phyloP scores from a whole-genome alignment of 31 red algal species.

The Porphyra umbilicalis region DNA sequence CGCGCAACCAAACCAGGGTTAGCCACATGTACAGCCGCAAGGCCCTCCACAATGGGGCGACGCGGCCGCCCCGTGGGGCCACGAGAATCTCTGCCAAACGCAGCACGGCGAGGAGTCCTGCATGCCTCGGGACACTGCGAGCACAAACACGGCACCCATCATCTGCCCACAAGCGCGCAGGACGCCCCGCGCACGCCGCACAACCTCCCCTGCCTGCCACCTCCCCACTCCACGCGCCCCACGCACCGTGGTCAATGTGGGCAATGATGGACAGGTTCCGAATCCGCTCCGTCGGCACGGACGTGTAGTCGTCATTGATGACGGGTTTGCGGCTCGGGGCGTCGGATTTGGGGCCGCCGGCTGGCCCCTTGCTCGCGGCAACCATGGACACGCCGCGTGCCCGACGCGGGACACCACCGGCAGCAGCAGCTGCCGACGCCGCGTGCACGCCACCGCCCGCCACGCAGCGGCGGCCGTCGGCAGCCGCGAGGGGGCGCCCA shows the following conservation, averaged over 20 bases:
- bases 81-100: no score
- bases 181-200: no score
- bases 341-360: background rate
- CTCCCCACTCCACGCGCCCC: background rate
- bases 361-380: background rate
- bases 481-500: background rate
- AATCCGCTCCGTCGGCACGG: slow-evolving; percentile 66
- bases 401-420: background rate
- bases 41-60: no score
- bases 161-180: no score
- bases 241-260: slow-evolving; percentile 85
- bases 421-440: no score
- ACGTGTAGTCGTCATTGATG: slow-evolving; percentile 14
- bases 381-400: background rate
- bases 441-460: background rate
- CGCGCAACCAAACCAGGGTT: no score
- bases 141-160: no score
- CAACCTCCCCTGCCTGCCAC: no score
- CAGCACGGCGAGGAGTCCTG: no score
- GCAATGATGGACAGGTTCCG: slow-evolving; percentile 98
- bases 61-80: no score
- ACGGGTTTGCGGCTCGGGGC: background rate
- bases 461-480: background rate
- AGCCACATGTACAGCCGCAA: no score
- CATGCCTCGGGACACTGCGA: no score